Percentiles rank a stretch among this genome's conserved stretches.
These are phyloP conservation scores for Epithele typhae DNA, from an alignment of 768 basidiomycete species.

Conservation along the genomic window DNA sequence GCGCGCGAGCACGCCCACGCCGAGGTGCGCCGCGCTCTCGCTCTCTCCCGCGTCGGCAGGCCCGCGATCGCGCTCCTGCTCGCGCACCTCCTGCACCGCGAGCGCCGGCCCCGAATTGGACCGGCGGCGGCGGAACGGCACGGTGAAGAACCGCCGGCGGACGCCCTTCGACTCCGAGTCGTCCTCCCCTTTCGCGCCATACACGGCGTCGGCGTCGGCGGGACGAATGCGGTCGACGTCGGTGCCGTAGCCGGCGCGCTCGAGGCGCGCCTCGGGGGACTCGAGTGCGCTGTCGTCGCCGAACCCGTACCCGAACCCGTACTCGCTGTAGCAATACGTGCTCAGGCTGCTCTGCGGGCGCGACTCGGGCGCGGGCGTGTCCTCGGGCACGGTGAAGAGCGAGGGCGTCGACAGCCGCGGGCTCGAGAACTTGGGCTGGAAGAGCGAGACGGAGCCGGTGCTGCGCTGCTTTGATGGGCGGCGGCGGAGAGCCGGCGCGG, in stretches of 20 bases:
- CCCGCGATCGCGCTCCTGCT: background rate
- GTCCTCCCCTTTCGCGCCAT: background rate
- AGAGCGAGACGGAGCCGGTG: background rate
- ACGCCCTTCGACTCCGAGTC: background rate
- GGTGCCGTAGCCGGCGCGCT: too few relatives aligned
- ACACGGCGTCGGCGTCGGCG: background rate
- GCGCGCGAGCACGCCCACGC: too few relatives aligned
- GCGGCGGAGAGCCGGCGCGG: background rate
- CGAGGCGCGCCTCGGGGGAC: too few relatives aligned
- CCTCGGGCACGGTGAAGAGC: slow-evolving; percentile 9
- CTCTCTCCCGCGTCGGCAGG: background rate
- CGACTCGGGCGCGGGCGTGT: background rate
- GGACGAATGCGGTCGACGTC: too few relatives aligned
- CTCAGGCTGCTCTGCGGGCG: slow-evolving; percentile 5
- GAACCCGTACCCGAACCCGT: too few relatives aligned
- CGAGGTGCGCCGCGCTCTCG: too few relatives aligned
- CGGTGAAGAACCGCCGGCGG: background rate
- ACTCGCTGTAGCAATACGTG: too few relatives aligned
- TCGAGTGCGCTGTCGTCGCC: too few relatives aligned
- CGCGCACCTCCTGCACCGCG: too few relatives aligned
- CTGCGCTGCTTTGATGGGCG: slow-evolving; percentile 2
- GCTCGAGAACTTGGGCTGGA: slow-evolving; percentile 2
- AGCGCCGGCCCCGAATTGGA: background rate
- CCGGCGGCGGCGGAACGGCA: slow-evolving; percentile 5
- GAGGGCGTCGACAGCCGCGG: slow-evolving; percentile 6